Evolutionary conservation across 768 basidiomycete genomes (phyloP), one percentile per base, ranked within the genome.

Genomic region (Naganishia vishniacii): DNA sequence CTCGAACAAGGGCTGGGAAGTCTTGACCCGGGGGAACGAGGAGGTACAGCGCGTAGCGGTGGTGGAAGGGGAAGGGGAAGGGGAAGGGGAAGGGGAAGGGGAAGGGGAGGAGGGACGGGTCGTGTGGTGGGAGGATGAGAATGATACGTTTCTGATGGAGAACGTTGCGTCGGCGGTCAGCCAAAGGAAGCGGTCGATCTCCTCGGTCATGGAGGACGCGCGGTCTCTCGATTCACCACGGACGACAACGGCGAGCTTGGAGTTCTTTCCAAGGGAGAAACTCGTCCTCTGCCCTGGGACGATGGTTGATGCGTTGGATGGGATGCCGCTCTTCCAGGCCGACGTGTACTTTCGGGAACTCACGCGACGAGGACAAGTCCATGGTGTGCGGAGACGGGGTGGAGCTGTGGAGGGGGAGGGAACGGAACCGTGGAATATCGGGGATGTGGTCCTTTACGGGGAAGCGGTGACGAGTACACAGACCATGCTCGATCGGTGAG

Each of bases 381-480:
- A 71, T 46, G 32, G 68, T 12, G 49, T 31, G 26, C 70, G 73
- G 12, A 65, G 69, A 58, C 23, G 25, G 20, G 6, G 32, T 53
- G 49, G 66, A 37, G 65, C 65, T 16, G 67, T 69, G 0, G 61
- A 64, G 8, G 67, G 44, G 68, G 0, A 66, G 67, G 45, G 62
- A 45, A 16, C 32, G 45, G 63, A 65, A 9, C 9, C 32, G 34
- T 70, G 70, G 65, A 82, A 83, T 2, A 75, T 88, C 4, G 92
- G 92, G 0, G 90, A 93, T 65, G 82, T 84, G 40, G 73, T 97
- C 29, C 69, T 93, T 9, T 97, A 97, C 68, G 87, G 88, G 32
- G 90, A 95, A 75, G 85, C 85, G 0, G 88, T 99, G 12, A 91
- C 91, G 1, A 92, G 89, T 69, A 98, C 94, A 0, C 95, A 98